phyloP scores from a whole-genome alignment of 345 rosid genomes.

The Lagerstroemia speciosa region DNA sequence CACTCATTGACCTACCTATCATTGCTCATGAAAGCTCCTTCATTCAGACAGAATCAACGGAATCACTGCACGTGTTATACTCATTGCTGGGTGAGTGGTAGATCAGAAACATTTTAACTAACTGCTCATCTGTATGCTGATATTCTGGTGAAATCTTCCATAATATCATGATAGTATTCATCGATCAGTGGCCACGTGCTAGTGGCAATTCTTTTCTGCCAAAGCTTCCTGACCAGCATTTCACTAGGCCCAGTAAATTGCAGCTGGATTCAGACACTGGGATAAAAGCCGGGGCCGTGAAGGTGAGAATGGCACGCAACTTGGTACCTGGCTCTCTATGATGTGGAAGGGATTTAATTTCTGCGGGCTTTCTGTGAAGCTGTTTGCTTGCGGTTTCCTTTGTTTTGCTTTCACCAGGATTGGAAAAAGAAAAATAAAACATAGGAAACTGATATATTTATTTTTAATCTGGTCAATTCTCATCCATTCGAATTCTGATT shows the following conservation, averaged over 20 bases:
- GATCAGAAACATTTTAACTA: not conserved
- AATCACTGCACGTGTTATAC: not conserved
- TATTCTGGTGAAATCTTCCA: not conserved
- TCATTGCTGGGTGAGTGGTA: not conserved
- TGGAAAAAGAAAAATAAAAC: too few relatives aligned
- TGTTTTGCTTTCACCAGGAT: too few relatives aligned
- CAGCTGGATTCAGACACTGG: not conserved
- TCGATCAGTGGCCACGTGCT: not conserved
- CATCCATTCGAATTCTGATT: not conserved
- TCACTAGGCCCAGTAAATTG: not conserved
- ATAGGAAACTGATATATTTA: too few relatives aligned
- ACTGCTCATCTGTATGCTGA: not conserved
- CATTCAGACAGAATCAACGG: not conserved
- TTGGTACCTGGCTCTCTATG: not conserved
- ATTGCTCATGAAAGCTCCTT: not conserved
- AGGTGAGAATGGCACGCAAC: not conserved
- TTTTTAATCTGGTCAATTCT: not conserved
- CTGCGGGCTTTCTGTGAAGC: not conserved
- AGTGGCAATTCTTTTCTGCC: not conserved
- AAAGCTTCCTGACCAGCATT: not conserved
- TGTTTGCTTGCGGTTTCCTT: not conserved
- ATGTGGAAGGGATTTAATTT: not conserved
- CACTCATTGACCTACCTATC: not conserved
- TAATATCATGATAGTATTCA: not conserved
- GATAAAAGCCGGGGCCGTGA: not conserved